Evolutionary conservation across 805 yeast species (phyloP).

Genomic region (Scheffersomyces lignosus): DNA sequence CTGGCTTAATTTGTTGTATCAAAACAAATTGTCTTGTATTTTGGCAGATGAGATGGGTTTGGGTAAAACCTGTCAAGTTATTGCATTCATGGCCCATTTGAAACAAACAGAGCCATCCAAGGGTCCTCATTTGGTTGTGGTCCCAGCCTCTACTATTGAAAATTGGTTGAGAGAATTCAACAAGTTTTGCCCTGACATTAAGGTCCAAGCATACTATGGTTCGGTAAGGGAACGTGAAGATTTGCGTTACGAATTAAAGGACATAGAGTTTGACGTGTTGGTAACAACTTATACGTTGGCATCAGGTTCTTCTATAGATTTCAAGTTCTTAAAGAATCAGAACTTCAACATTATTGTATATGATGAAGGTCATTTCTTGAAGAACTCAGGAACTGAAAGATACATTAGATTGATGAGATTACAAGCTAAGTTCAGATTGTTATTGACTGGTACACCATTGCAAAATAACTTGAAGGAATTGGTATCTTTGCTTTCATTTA

Average conservation of each 20-base stretch:
- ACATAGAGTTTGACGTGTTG: constrained; percentile 73
- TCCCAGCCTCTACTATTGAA: constrained; percentile 94
- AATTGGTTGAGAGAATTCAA: constrained; percentile 96
- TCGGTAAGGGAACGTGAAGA: constrained; percentile 81
- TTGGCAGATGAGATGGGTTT: constrained; percentile 98
- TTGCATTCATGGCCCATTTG: constrained; percentile 83
- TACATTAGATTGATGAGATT: constrained; percentile 84
- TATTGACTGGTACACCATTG: constrained; percentile 95
- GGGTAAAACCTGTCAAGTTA: constrained; percentile 96
- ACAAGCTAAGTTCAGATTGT: constrained; percentile 76
- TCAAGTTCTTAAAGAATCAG: constrained; percentile 69
- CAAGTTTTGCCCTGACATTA: constrained; percentile 79
- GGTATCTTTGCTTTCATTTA: constrained; percentile 86
- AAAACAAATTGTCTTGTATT: constrained; percentile 81
- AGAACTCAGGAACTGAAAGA: constrained; percentile 85
- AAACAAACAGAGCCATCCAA: constrained; percentile 54
- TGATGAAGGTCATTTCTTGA: constrained; percentile 97
- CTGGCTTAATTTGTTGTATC: constrained; percentile 84
- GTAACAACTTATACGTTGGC: constrained; percentile 95
- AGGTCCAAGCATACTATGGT: constrained; percentile 93
- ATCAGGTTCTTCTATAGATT: constrained; percentile 80
- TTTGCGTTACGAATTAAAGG: constrained; percentile 65
- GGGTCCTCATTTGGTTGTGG: constrained; percentile 92
- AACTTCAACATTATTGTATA: constrained; percentile 86
- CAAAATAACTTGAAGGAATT: constrained; percentile 91